Evolutionary conservation across 2,329 filamentous ascomycete species (phyloP).

Genomic region (Aspergillus glaucus): DNA sequence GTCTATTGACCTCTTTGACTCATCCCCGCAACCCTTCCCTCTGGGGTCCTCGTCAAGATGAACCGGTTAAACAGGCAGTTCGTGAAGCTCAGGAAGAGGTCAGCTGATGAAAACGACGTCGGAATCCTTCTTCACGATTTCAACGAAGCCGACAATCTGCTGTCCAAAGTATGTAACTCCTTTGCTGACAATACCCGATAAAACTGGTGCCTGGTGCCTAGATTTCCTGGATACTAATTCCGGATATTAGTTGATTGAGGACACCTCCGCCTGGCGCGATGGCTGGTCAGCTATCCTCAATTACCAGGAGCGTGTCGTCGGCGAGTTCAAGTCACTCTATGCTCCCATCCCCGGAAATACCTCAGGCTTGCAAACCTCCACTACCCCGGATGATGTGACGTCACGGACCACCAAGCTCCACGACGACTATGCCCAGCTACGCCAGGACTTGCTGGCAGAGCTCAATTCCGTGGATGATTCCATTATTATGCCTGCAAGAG

Average conservation of each 20-base stretch:
- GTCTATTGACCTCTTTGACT: neutral
- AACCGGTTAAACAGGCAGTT: constrained; percentile 62
- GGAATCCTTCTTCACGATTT: constrained; percentile 71
- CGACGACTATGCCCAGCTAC: constrained; percentile 63
- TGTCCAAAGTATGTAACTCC: constrained; percentile 55
- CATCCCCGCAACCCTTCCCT: neutral
- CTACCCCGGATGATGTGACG: constrained; percentile 59
- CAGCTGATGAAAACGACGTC: constrained; percentile 70
- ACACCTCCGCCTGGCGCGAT: constrained; percentile 69
- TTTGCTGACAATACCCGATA: neutral
- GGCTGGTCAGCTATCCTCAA: constrained; percentile 68
- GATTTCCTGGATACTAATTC: constrained; percentile 5
- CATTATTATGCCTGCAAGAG: constrained; percentile 63
- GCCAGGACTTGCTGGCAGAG: constrained; percentile 64
- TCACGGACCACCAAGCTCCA: constrained; percentile 60
- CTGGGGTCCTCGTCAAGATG: constrained; percentile 21
- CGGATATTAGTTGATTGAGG: constrained; percentile 60
- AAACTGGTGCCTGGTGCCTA: neutral
- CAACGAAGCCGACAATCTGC: constrained; percentile 68
- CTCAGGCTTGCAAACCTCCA: constrained; percentile 47
- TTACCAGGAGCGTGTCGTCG: constrained; percentile 60
- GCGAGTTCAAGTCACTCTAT: constrained; percentile 67
- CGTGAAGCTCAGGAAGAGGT: constrained; percentile 63
- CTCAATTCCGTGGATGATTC: constrained; percentile 63
- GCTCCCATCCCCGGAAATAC: constrained; percentile 65